A percentile compares a stretch with the other conserved stretches of the same genome.
These are phyloP conservation scores for Elsinoe arachidis DNA, from an alignment of 2,329 filamentous ascomycete genomes.

Conservation along the genomic window DNA sequence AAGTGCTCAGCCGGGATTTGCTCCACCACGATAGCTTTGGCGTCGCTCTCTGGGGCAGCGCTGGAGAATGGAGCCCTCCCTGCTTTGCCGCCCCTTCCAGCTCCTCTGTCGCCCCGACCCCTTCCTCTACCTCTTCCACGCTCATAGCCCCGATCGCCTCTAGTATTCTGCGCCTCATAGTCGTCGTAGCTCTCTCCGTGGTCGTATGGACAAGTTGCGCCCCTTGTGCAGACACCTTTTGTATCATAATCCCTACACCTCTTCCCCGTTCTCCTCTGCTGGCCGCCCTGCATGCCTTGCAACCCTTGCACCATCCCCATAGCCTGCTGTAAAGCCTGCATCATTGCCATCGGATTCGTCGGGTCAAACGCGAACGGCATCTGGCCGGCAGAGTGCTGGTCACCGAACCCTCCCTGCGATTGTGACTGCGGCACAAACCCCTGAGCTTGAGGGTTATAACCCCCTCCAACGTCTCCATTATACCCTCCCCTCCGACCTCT, in stretches of 20 bases:
- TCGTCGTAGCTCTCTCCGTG: constrained; percentile 53
- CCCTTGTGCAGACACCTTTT: constrained; percentile 63
- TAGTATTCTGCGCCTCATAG: constrained; percentile 46
- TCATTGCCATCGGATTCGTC: constrained; percentile 52
- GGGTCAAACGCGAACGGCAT: constrained; percentile 49
- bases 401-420: not conserved
- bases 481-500: not conserved
- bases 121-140: constrained; percentile 33
- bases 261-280: constrained; percentile 26
- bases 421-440: constrained; percentile 4
- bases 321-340: constrained; percentile 55
- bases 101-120: constrained; percentile 26
- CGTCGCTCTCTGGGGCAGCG: constrained; percentile 52
- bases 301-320: constrained; percentile 38
- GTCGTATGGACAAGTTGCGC: constrained; percentile 59
- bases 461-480: not conserved
- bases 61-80: constrained; percentile 54
- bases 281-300: constrained; percentile 23
- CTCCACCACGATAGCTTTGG: constrained; percentile 65
- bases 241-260: constrained; percentile 63
- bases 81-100: constrained; percentile 25
- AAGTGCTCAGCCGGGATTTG: constrained; percentile 67
- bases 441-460: not conserved
- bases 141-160: constrained; percentile 29
- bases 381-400: constrained; percentile 17